Evolutionary conservation across 768 basidiomycete genomes (phyloP).

Genomic region (Rhodotorula kratochvilovae): DNA sequence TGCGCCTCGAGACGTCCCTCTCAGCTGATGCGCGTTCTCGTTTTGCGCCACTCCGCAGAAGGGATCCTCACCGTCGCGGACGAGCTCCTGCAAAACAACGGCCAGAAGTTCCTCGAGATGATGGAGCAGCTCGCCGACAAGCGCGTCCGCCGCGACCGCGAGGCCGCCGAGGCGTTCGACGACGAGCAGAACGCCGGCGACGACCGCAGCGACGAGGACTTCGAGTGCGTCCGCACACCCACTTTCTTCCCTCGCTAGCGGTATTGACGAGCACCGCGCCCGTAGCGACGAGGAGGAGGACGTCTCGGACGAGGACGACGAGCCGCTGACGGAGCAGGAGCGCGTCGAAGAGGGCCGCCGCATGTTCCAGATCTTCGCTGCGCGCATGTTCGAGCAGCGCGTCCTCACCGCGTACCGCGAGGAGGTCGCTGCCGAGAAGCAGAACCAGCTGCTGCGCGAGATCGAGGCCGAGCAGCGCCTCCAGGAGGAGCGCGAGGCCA

Average conservation of each 20-base stretch:
- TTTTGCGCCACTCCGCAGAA: conserved; percentile 52
- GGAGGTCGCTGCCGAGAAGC: conserved; percentile 84
- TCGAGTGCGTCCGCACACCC: conserved; percentile 13
- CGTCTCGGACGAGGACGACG: conserved; percentile 50
- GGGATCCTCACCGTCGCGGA: conserved; percentile 98
- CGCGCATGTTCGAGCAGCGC: conserved; percentile 98
- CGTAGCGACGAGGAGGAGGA: conserved; percentile 56
- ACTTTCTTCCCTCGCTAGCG: too few relatives aligned
- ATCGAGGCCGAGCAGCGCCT: conserved; percentile 91
- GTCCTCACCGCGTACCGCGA: conserved; percentile 95
- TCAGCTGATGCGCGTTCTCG: conserved; percentile 30
- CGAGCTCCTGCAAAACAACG: conserved; percentile 96
- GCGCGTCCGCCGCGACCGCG: conserved; percentile 80
- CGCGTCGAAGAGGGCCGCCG: conserved; percentile 99
- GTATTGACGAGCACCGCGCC: not conserved
- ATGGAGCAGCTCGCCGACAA: conserved; percentile 98
- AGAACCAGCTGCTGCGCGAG: conserved; percentile 84
- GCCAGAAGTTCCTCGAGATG: conserved; percentile 99
- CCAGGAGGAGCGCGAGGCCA: conserved; percentile 79
- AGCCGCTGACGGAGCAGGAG: conserved; percentile 88
- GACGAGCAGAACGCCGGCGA: conserved; percentile 65
- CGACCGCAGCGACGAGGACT: conserved; percentile 51
- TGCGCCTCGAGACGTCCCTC: not conserved
- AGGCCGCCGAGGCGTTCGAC: conserved; percentile 56
- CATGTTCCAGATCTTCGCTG: conserved; percentile 99